These are phyloP conservation scores for Floccularia luteovirens DNA, from an alignment of 768 basidiomycete genomes.

Conservation along the genomic window DNA sequence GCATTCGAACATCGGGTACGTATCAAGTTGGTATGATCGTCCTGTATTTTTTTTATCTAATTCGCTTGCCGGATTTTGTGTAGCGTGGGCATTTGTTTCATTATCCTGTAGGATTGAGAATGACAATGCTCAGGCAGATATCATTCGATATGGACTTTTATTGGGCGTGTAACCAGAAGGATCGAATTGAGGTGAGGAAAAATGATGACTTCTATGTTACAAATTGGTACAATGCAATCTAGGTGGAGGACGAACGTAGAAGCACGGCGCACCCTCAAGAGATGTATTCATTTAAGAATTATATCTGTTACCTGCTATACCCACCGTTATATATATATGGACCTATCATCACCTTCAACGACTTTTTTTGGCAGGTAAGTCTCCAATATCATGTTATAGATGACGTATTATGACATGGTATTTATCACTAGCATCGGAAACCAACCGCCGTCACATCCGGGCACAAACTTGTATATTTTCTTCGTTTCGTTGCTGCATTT, in stretches of 20 bases:
- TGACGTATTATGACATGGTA: no score
- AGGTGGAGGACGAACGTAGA: constrained; percentile 53
- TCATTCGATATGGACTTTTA: constrained; percentile 92
- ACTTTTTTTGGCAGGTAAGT: constrained; percentile 87
- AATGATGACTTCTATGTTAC: no score
- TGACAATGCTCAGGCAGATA: constrained; percentile 88
- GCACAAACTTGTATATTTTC: constrained; percentile 43
- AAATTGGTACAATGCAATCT: no score
- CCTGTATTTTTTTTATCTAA: not conserved
- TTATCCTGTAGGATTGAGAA: constrained; percentile 94
- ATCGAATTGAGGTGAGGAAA: constrained; percentile 36
- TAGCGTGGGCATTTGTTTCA: constrained; percentile 69
- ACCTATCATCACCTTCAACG: constrained; percentile 93
- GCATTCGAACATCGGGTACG: constrained; percentile 61
- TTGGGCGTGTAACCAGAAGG: constrained; percentile 55
- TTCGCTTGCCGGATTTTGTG: constrained; percentile 3
- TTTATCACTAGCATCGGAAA: constrained; percentile 42
- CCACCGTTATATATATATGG: constrained; percentile 94
- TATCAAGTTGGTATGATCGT: no score
- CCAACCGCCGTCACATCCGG: constrained; percentile 38
- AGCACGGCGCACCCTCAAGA: constrained; percentile 43
- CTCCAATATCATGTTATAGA: no score
- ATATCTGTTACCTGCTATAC: constrained; percentile 82
- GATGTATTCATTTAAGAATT: constrained; percentile 64
- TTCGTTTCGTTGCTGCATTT: constrained; percentile 65